Evolutionary conservation across 192 early-diverging fungal species (phyloP).

Genomic region (Backusella luteola): DNA sequence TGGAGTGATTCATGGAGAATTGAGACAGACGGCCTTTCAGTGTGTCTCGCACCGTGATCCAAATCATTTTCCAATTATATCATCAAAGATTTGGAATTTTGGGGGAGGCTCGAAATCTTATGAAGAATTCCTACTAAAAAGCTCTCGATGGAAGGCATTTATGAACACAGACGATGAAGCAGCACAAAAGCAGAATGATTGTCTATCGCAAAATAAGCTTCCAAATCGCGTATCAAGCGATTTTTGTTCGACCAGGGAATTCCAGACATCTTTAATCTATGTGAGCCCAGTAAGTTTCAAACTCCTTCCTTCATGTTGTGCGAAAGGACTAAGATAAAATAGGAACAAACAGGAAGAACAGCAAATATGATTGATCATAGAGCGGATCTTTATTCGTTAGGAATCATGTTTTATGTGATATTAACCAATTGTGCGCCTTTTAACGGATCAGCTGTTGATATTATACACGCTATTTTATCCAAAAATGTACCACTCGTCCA

Average conservation of each 20-base stretch:
- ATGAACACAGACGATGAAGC: neutral
- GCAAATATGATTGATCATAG: conserved; percentile 22
- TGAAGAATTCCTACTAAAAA: conserved; percentile 19
- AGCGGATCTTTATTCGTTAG: conserved; percentile 29
- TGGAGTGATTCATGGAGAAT: conserved; percentile 20
- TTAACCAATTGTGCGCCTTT: conserved; percentile 17
- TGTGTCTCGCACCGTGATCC: neutral
- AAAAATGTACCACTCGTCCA: conserved; percentile 19
- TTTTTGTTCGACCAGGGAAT: conserved; percentile 1
- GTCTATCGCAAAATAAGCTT: neutral
- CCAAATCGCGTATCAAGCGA: neutral
- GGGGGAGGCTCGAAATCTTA: conserved; percentile 15
- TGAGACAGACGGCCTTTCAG: conserved; percentile 13
- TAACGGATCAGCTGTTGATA: conserved; percentile 18
- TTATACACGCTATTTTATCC: conserved; percentile 13
- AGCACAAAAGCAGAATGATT: neutral
- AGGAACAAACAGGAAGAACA: conserved; percentile 32
- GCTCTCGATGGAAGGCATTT: conserved; percentile 5
- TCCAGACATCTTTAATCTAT: conserved; percentile 12
- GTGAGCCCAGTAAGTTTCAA: conserved; percentile 18
- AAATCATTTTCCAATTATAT: neutral
- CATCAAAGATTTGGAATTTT: conserved; percentile 24
- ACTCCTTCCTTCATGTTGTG: neutral
- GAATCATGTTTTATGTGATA: conserved; percentile 26
- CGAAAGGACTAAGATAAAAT: neutral